These are phyloP conservation scores for Notholithocarpus densiflorus DNA, from an alignment of 306 rosid species.

Conservation along the genomic window DNA sequence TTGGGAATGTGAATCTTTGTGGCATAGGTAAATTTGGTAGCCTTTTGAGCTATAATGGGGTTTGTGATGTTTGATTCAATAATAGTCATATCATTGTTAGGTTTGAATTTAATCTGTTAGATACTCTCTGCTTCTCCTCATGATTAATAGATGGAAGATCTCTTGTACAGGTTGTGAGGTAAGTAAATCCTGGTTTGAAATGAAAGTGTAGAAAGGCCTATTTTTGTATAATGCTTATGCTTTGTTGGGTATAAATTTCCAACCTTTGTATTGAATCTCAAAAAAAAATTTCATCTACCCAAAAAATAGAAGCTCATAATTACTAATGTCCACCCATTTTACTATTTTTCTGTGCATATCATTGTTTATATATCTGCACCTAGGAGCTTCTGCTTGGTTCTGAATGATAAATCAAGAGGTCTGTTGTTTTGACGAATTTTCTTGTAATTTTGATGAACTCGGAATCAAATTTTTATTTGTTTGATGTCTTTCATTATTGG, in stretches of 20 bases:
- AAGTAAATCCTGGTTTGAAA: background rate
- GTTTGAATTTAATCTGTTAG: background rate
- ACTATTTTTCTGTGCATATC: background rate
- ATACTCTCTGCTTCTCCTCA: background rate
- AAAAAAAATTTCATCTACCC: background rate
- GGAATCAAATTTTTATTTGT: background rate
- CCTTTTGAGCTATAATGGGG: background rate
- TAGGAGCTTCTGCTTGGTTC: background rate
- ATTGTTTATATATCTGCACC: background rate
- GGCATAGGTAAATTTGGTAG: background rate
- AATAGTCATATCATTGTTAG: background rate
- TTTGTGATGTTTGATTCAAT: constrained; percentile 9
- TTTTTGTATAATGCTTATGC: background rate
- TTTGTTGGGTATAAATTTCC: background rate
- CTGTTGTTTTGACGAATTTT: background rate
- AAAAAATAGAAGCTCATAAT: background rate
- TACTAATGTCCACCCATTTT: background rate
- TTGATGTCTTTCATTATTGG: background rate
- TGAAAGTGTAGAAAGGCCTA: background rate
- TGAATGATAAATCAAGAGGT: background rate
- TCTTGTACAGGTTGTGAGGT: background rate
- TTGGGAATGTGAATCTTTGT: background rate
- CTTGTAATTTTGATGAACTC: background rate
- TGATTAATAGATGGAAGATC: background rate
- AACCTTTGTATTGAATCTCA: background rate